Evolutionary conservation across 2,329 filamentous ascomycete genomes (phyloP).

Genomic region (Bimuria novae-zelandiae): DNA sequence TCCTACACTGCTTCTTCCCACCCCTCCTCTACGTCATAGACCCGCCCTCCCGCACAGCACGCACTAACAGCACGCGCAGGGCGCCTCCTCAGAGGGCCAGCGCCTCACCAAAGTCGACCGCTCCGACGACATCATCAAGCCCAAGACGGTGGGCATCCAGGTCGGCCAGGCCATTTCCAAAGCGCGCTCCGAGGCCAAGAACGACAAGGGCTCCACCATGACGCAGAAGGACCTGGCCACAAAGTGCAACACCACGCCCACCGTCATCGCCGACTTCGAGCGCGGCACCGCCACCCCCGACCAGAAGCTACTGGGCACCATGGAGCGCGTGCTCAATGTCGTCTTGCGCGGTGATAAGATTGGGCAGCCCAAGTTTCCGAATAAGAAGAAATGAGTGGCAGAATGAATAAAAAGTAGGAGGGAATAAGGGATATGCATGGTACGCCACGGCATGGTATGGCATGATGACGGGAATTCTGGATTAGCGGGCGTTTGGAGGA

Average conservation of each 20-base stretch:
- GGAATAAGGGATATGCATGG: too few species aligned
- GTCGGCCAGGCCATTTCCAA: conserved; percentile 84
- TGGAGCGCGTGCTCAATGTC: conserved; percentile 86
- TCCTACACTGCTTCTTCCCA: neutral
- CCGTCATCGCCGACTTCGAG: conserved; percentile 84
- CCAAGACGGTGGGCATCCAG: conserved; percentile 77
- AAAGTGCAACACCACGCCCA: conserved; percentile 84
- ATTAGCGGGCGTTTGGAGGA: conserved; percentile 8
- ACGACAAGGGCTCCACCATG: conserved; percentile 74
- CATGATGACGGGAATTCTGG: neutral
- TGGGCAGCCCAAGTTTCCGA: conserved; percentile 77
- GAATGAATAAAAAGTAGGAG: neutral
- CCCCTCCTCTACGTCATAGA: conserved; percentile 2
- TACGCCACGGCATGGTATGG: neutral
- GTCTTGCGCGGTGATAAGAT: conserved; percentile 86
- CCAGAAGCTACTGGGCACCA: conserved; percentile 76
- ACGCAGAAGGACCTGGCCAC: conserved; percentile 87
- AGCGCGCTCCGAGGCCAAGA: conserved; percentile 78
- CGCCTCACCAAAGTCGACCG: conserved; percentile 98
- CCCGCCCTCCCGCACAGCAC: conserved; percentile 2
- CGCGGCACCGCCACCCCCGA: conserved; percentile 76
- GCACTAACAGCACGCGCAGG: conserved; percentile 22
- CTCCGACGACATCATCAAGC: conserved; percentile 95
- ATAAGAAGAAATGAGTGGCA: conserved; percentile 61
- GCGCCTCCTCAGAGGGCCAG: conserved; percentile 74